Evolutionary conservation across 164 flowering plant species (phyloP).

Genomic region (Umbellularia californica): DNA sequence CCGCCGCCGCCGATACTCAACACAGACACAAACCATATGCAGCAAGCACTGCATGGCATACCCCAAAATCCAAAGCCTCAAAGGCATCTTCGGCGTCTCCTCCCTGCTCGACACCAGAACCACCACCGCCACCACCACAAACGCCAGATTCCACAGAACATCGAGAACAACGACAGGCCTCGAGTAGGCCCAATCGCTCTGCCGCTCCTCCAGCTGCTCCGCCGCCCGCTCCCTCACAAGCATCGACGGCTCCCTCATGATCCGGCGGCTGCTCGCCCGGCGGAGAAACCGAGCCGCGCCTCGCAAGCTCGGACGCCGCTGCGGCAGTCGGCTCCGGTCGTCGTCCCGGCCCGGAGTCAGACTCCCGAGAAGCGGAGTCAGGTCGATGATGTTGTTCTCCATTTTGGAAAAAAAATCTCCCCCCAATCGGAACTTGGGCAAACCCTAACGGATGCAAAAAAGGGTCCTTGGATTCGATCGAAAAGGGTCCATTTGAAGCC

Average conservation of each 20-base stretch:
- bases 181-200: conserved; percentile 62
- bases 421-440: neutral
- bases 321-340: conserved; percentile 30
- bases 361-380: conserved; percentile 39
- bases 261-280: conserved; percentile 45
- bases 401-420: neutral
- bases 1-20: conserved; percentile 41
- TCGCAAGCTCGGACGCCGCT: conserved; percentile 42
- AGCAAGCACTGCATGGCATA: conserved; percentile 45
- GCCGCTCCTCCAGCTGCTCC: conserved; percentile 58
- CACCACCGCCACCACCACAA: conserved; percentile 32
- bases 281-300: conserved; percentile 51
- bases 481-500: neutral
- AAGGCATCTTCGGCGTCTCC: conserved; percentile 41
- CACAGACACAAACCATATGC: conserved; percentile 42
- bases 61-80: conserved; percentile 53
- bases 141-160: conserved; percentile 48
- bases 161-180: conserved; percentile 54
- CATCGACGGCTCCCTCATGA: conserved; percentile 60
- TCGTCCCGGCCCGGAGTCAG: conserved; percentile 18
- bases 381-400: conserved; percentile 22
- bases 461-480: neutral
- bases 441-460: neutral
- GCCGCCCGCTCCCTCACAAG: conserved; percentile 54
- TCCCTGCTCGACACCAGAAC: conserved; percentile 34